Base-by-base conservation (phyloP, 768 basidiomycete species). In the Amanita thiersii region DNA sequence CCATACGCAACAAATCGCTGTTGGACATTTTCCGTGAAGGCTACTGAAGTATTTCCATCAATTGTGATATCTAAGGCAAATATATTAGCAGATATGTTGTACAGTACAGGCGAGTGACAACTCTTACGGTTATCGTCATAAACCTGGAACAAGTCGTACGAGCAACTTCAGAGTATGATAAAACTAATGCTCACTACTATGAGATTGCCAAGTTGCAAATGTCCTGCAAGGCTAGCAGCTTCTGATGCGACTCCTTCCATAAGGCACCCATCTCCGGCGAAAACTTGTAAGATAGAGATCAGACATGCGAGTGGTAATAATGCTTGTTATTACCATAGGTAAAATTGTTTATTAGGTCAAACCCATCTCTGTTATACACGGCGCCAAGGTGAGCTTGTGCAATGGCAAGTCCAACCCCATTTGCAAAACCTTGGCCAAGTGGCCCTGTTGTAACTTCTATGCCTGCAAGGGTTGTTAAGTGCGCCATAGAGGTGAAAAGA, bases 111-210 rank as follows among this genome's bases (percentile, higher is more conserved):
- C 39, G 29, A 17, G 18, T 17, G 11, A 65, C 84, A 55, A n/a
- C n/a, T n/a, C n/a, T n/a, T 61, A 90, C 87, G 86, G 68, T 97
- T 96, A 66, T 96, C 91, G 56, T 97, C 93, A 63, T 93, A 96
- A 56, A 96, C 71, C 86, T 87, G 18, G 14, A 9, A 12, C n/a
- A 7, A 9, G 32, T 20, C n/a, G 20, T 6, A 35, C 33, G 33
- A 6, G 6, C 15, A 8, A 35, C 7, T 17, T 33, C 25, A 31
- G n/a, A n/a, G n/a, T n/a, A n/a, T n/a, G n/a, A n/a, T n/a, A 34
- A 17, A 1, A 33, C 28, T 19, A 35, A 9, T 20, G 75, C 86
- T 56, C 59, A 88, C 86, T 44, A 86, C 87, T 55, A 97, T 82
- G 54, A 97, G 71, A 65, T 93, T 96, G 43, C 88, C 91, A 30